These are phyloP conservation scores for Anisodus tanguticus DNA, from an alignment of 257 asterid species.

Conservation along the genomic window DNA sequence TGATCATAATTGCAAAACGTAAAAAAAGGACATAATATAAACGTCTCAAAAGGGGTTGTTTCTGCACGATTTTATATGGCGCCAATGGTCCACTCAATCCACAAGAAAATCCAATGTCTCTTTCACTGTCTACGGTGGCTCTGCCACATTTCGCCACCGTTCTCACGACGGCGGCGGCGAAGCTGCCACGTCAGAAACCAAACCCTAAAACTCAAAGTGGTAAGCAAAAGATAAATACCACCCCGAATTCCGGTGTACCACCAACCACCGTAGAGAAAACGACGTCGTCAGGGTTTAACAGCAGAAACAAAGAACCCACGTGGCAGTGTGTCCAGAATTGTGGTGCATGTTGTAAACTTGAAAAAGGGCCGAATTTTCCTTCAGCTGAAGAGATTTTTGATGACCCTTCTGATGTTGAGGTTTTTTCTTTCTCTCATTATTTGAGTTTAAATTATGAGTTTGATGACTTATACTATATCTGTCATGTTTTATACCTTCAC, in stretches of 20 bases:
- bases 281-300: conserved; percentile 58
- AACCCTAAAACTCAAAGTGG: conserved; percentile 36
- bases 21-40: background rate
- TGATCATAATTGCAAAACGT: background rate
- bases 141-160: conserved; percentile 52
- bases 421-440: conserved; percentile 36
- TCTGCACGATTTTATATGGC: conserved; percentile 1
- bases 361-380: conserved; percentile 84
- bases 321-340: conserved; percentile 87
- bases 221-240: conserved; percentile 36
- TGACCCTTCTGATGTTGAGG: conserved; percentile 81
- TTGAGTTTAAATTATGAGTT: background rate
- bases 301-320: conserved; percentile 62
- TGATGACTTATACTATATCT: conserved; percentile 17
- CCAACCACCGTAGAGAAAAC: background rate
- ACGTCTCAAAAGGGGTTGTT: background rate
- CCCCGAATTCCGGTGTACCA: conserved; percentile 1
- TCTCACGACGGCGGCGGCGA: conserved; percentile 47
- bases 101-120: conserved; percentile 39
- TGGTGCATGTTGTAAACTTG: conserved; percentile 96
- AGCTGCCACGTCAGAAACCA: conserved; percentile 38
- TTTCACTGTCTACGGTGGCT: conserved; percentile 37
- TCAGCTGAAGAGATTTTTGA: conserved; percentile 80
- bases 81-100: background rate
- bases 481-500: background rate